Evolutionary conservation across 192 early-diverging fungal genomes (phyloP), one percentile per base, ranked within the genome.

Genomic region (Entrophospora sp.): DNA sequence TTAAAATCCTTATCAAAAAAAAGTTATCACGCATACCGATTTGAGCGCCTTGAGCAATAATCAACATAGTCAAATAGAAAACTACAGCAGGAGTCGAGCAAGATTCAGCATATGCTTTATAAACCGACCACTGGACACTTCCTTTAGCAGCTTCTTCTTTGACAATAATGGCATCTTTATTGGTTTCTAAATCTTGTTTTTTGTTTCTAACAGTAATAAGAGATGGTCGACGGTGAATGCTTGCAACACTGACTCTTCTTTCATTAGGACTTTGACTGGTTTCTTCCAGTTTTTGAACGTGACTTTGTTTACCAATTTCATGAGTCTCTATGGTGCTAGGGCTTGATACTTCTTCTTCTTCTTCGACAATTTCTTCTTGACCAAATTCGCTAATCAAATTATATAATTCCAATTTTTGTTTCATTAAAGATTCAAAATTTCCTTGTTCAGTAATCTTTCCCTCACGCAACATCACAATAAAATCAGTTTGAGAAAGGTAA

Each of bases 141-240:
- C 95, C 95, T 61, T 89, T 82, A 27, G 86, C 88, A 64, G 84
- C 87, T 61, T 89, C 83, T 75, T 98, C 95, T 18, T 87, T 82
- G 0, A 82, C 75, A 60, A 89, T 93, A 9, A 96, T 71, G 34
- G 72, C 72, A 9, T 75, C 76, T 30, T 70, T 74, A 9, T 67
- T 64, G 34, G 58, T 48, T 22, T 60, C 48, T 18, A 68, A 61
- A 0, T 61, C 52, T 34, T 52, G 62, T 30, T 70, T 45, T 30
- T 31, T 69, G 22, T 12, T 16, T 34, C 42, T 69, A 51, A 61
- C 60, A 44, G 71, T 37, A 28, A 74, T 77, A 18, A 86, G 59
- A 22, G 84, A 85, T 2, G 83, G 82, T 6, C 81, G 82, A 31
- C 78, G 79, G 22, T n/a, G n/a, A n/a, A 85, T 65, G 16, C 82